A percentile compares a stretch with the other conserved stretches of the same genome.
phyloP scores from a whole-genome alignment of 2,329 filamentous ascomycete species.

The Colletotrichum plurivorum region DNA sequence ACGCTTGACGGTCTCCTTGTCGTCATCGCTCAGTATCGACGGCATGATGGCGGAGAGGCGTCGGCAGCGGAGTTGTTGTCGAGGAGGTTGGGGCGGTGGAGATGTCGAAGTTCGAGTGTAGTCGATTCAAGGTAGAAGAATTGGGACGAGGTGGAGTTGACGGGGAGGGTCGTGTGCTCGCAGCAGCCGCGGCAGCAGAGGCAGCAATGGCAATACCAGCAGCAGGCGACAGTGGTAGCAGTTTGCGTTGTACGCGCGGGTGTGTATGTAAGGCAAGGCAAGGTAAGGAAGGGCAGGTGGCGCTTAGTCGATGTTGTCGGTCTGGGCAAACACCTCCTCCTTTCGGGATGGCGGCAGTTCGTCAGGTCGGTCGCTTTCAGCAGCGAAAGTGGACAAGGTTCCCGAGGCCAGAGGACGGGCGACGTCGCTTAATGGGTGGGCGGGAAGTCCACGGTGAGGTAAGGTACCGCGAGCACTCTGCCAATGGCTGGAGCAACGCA shows the following conservation, averaged over 20 bases:
- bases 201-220: constrained; percentile 19
- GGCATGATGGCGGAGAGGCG: constrained; percentile 61
- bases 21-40: constrained; percentile 86
- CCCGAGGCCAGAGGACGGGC: constrained; percentile 15
- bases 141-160: constrained; percentile 39
- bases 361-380: constrained; percentile 34
- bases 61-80: constrained; percentile 22
- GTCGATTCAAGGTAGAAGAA: constrained; percentile 37
- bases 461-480: constrained; percentile 21
- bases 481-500: background rate
- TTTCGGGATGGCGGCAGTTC: constrained; percentile 37
- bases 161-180: constrained; percentile 33
- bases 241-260: constrained; percentile 38
- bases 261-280: constrained; percentile 12
- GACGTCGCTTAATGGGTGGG: constrained; percentile 25
- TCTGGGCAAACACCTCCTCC: constrained; percentile 27
- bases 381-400: constrained; percentile 29
- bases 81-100: constrained; percentile 15
- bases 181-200: constrained; percentile 34
- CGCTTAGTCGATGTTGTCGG: constrained; percentile 35
- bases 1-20: constrained; percentile 97
- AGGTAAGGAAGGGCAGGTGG: constrained; percentile 32
- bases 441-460: background rate
- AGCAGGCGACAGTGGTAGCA: constrained; percentile 22
- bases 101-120: constrained; percentile 34